phyloP scores from a whole-genome alignment of 305 asterid genomes.

The Ilex paraguariensis region DNA sequence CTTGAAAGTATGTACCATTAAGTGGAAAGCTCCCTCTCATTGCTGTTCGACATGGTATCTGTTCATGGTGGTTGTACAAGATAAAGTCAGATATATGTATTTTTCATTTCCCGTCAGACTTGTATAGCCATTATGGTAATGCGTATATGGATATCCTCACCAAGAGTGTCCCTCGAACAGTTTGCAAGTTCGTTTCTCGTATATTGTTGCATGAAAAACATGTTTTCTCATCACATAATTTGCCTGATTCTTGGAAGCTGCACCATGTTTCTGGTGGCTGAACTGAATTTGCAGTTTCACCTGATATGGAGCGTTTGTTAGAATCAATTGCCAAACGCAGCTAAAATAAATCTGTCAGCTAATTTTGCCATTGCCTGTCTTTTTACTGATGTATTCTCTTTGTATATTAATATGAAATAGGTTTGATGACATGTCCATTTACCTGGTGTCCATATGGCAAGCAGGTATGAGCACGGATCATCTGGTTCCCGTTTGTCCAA shows the following conservation, averaged over 20 bases:
- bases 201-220: constrained; percentile 87
- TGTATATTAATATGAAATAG: too few relatives aligned
- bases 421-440: constrained; percentile 1
- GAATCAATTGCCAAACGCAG: not conserved
- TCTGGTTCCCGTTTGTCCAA: constrained; percentile 89
- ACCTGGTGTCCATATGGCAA: constrained; percentile 65
- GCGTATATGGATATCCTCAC: constrained; percentile 32
- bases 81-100: constrained; percentile 6
- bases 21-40: constrained; percentile 99
- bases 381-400: too few relatives aligned
- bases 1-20: constrained; percentile 96
- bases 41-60: constrained; percentile 99
- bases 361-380: too few relatives aligned
- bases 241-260: constrained; percentile 53
- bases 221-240: constrained; percentile 68
- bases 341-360: too few relatives aligned
- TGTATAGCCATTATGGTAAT: constrained; percentile 8
- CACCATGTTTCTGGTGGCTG: constrained; percentile 83
- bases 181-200: constrained; percentile 84
- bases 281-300: constrained; percentile 81
- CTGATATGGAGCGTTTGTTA: constrained; percentile 39
- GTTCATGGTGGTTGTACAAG: constrained; percentile 28
- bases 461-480: constrained; percentile 90
- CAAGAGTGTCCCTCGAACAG: constrained; percentile 95
- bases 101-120: not conserved